Evolutionary conservation across 2,329 filamentous ascomycete genomes (phyloP).

Genomic region (Trichophyton verrucosum): DNA sequence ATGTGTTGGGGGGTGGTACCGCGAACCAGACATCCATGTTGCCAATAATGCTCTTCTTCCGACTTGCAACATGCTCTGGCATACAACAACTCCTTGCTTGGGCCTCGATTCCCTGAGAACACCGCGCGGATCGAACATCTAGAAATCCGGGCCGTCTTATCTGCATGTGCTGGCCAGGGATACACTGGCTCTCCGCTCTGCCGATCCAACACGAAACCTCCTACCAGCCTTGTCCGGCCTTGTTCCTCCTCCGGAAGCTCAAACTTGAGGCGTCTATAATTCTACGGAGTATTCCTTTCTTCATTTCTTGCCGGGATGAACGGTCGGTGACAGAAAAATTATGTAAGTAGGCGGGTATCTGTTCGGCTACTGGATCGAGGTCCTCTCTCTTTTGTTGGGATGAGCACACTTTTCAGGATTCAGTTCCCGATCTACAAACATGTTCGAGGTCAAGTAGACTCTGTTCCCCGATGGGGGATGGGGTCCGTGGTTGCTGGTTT

Average conservation of each 20-base stretch:
- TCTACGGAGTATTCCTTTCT: too few species aligned
- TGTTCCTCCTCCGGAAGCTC: not conserved
- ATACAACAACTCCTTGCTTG: not conserved
- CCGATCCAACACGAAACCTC: not conserved
- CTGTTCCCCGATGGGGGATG: not conserved
- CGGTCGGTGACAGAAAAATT: not conserved
- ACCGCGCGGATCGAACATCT: not conserved
- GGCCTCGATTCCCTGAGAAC: not conserved
- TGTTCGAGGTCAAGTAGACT: not conserved
- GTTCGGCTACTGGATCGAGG: not conserved
- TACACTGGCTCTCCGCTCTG: not conserved
- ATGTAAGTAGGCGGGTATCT: not conserved
- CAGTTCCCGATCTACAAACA: not conserved
- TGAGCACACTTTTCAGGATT: not conserved
- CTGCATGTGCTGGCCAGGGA: not conserved
- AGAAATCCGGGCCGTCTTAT: not conserved
- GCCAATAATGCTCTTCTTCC: not conserved
- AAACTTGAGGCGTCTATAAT: too few species aligned
- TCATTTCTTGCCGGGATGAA: too few species aligned
- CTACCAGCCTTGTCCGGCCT: not conserved
- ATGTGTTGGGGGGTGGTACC: not conserved
- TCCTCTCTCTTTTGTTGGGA: not conserved
- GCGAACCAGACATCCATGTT: not conserved
- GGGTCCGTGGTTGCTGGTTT: not conserved
- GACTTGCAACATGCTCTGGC: not conserved